Conservation (phyloP, 2,329 filamentous ascomycete species). For the Fusarium sp. region DNA sequence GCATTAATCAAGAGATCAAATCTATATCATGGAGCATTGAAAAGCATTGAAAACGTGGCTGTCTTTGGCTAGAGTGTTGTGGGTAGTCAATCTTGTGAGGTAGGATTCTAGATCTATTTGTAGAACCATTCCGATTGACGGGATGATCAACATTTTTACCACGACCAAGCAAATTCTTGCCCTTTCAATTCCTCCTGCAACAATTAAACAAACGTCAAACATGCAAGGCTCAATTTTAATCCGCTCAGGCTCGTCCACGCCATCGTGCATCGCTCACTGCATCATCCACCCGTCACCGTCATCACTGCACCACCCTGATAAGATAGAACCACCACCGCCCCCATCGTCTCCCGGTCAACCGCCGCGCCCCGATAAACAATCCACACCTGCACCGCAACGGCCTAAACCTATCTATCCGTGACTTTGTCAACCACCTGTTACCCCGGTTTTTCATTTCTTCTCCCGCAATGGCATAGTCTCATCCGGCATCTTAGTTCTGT, state of each 20-base stretch:
- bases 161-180: not conserved
- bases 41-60: not conserved
- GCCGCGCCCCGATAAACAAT: slow-evolving; percentile 40
- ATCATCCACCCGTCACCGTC: slow-evolving; percentile 13
- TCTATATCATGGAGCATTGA: not conserved
- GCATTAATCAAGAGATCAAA: not conserved
- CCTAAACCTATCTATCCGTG: slow-evolving; percentile 26
- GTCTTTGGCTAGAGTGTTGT: not conserved
- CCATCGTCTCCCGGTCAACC: slow-evolving; percentile 40
- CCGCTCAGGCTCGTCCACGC: slow-evolving; percentile 13
- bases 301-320: slow-evolving; percentile 22
- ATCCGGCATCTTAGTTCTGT: slow-evolving; percentile 28
- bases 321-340: slow-evolving; percentile 20
- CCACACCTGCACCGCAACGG: slow-evolving; percentile 32
- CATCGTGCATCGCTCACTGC: slow-evolving; percentile 10
- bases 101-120: slow-evolving; percentile 1
- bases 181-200: not conserved
- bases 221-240: not conserved
- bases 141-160: not conserved
- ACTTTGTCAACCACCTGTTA: slow-evolving; percentile 32
- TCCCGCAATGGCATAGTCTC: slow-evolving; percentile 40
- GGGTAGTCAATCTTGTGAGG: not conserved
- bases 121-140: not conserved
- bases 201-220: not conserved
- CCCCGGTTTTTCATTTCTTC: slow-evolving; percentile 30